These are phyloP conservation scores for Pleurotus platypus DNA, from an alignment of 768 basidiomycete genomes.

Conservation along the genomic window DNA sequence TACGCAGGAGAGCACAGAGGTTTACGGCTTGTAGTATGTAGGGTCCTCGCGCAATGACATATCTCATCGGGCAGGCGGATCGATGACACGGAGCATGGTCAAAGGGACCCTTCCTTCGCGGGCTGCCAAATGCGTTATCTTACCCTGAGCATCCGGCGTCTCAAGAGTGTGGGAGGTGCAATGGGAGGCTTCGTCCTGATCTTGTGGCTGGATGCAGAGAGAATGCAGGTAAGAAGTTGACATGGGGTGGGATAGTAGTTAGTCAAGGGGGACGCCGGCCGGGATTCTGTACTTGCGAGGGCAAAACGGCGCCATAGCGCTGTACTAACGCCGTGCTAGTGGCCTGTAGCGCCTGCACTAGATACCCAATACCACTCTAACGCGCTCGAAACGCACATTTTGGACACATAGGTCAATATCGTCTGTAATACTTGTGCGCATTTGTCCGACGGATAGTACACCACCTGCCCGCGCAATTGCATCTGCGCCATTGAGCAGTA, in stretches of 20 bases:
- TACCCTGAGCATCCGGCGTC: slow-evolving; percentile 5
- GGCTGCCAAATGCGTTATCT: slow-evolving; percentile 1
- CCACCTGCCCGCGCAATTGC: not conserved
- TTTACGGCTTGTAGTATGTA: not conserved
- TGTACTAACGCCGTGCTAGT: not conserved
- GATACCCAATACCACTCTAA: not conserved
- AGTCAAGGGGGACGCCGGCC: not conserved
- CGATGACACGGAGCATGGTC: slow-evolving; percentile 6
- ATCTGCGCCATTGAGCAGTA: not conserved
- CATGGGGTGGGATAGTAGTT: not conserved
- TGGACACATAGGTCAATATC: slow-evolving; percentile 3
- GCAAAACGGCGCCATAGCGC: not conserved
- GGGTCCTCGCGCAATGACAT: not conserved
- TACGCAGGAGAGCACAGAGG: not conserved
- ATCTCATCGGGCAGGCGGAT: slow-evolving; percentile 2
- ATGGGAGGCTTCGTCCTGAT: not conserved
- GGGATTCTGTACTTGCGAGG: not conserved
- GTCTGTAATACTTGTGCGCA: not conserved
- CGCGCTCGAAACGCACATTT: not conserved
- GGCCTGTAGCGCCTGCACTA: not conserved
- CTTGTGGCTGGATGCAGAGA: slow-evolving; percentile 1
- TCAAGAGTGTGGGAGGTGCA: not conserved
- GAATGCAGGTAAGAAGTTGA: not conserved
- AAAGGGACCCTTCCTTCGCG: slow-evolving; percentile 2
- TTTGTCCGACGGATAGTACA: not conserved